Evolutionary conservation across 345 rosid genomes (phyloP), one percentile per base, ranked within the genome.

Genomic region (Acer negundo): DNA sequence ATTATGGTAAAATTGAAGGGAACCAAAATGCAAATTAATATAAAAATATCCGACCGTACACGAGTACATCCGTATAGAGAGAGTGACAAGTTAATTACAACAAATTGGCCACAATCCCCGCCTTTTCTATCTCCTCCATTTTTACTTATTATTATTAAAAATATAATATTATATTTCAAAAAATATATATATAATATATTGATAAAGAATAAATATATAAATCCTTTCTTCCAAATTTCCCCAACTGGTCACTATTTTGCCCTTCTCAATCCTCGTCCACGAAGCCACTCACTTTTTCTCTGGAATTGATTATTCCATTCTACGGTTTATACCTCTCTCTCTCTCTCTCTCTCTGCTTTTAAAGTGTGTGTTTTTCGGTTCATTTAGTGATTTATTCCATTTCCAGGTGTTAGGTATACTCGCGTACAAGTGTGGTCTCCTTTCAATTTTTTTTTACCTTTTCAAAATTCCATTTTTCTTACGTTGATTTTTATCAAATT

Each of bases 101-200:
- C 74, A 67, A 74, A 69, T 70, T 38, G 81, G 81, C 81, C 81
- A 74, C 80, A 77, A 69, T 73, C 70, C 70, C 61, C 72, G 77
- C 77, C 77, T 62, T 26, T 62, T 19, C 61, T 46, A 10, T 74
- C 24, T 62, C 61, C 19, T 62, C 44, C 9, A 3, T 12, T 24
- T 44, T 73, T 51, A n/a, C 3, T 51, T 15, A 4, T 3, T 24
- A 40, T 62, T 23, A 23, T 62, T n/a, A n/a, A n/a, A n/a, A n/a
- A n/a, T n/a, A n/a, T n/a, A n/a, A n/a, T n/a, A n/a, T n/a, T n/a
- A n/a, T n/a, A n/a, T n/a, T n/a, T n/a, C n/a, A n/a, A n/a, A n/a
- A n/a, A n/a, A n/a, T n/a, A n/a, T n/a, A n/a, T n/a, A n/a, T n/a
- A n/a, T n/a, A n/a, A n/a, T n/a, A n/a, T n/a, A 0, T 1, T 44